Evolutionary conservation across 768 basidiomycete species (phyloP), one percentile per base, ranked within the genome.

Genomic region (Mycena indigotica): DNA sequence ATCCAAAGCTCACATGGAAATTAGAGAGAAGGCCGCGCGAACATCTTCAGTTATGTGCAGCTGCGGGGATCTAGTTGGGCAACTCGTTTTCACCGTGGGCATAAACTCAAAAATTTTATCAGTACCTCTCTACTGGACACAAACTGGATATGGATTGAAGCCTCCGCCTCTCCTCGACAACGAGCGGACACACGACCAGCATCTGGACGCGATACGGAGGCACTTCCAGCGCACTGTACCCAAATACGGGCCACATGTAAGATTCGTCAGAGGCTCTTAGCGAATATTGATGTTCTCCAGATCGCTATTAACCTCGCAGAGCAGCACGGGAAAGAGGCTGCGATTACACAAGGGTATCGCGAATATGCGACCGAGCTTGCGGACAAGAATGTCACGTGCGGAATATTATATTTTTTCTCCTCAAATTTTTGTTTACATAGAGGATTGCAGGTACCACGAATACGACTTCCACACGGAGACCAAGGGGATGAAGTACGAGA

Each of bases 401-500:
- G 69, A 16, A 51, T 35, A 21, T 13, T 35, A 16, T 32, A 17
- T 19, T 40, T 6, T 40, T 30, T 24, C 44, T 26, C 38, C 28
- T 23, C 19, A 8, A 21, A 29, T 29, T 24, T 23, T 29, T 35
- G 40, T 32, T 15, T 52, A 45, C 5, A 58, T 19, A 40, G n/a
- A n/a, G n/a, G n/a, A n/a, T n/a, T n/a, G 15, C 62, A 92, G 89
- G 60, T 93, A 93, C 65, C 74, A 77, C 60, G 88, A 86, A 67
- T 98, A 95, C 67, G 96, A 98, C 70, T 98, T 98, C 70, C 96
- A 98, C 72, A 81, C 77, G 3, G 93, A 97, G 71, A 96, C 94
- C 12, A 88, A 84, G 68, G 95, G 96, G 21, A 97, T 98, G 96
- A 93, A 91, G 70, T 95, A 96, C 67, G 95, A 96, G 75, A 93